Base-by-base conservation (phyloP, 2,329 filamentous ascomycete genomes). In the Leptosphaerulina australis region DNA sequence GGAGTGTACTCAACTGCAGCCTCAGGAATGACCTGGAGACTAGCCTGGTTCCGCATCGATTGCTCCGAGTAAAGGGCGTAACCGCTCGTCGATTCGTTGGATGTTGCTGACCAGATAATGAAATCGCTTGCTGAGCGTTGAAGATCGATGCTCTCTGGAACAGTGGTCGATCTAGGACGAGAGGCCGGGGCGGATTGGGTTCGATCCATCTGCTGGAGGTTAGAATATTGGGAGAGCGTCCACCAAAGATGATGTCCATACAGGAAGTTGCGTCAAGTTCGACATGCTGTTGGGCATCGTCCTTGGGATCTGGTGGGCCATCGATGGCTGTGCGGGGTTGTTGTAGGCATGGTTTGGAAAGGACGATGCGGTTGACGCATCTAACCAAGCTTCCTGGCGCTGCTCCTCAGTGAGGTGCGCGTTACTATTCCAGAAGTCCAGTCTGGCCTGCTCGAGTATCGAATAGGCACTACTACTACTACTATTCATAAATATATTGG, bases 1-100 rank as follows among this genome's bases (percentile, higher is more conserved):
- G 71, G 72, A 33, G 65, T 63, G 60, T 74, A 74, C 58, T 69
- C 70, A 52, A 63, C 55, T 54, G 68, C 62, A 51, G 55, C 55
- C 55, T 68, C 68, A 45, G 58, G 50, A 31, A 70, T 64, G 17
- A 62, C 50, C 38, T 69, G 63, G 10, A 70, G 63, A 7, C 48
- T 30, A 21, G 59, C 50, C 41, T 58, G 62, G 36, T 44, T 56
- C 21, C 44, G 58, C 53, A 57, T 50, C 18, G 66, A 58, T 20
- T 60, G 37, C 12, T 61, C 56, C 29, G 70, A 64, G 51, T 58
- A 68, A 50, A 72, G 59, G 7, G 65, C 60, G 60, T 74, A 74
- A 46, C 61, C 62, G 59, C 43, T 61, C n/a, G 53, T 30, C 18
- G 60, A 31, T 22, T 67, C 64, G 21, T 63, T 58, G 36, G 53